Conservation (phyloP, 1,284 basidiomycete species). For the Cryptococcus deneoformans region DNA sequence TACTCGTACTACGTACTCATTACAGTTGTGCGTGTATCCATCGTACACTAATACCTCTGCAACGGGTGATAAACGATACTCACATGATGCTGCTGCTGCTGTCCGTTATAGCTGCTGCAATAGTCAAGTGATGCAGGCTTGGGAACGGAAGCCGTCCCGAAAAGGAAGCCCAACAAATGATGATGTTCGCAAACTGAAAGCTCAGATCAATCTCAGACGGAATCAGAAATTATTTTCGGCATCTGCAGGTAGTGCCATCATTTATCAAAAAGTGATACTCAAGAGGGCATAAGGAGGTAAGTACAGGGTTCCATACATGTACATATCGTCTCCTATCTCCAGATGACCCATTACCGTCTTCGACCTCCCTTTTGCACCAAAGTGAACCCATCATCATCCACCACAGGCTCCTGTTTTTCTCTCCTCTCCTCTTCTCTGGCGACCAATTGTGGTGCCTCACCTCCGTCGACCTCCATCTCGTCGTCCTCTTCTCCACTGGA, state of each 20-base stretch:
- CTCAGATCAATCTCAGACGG: too few species aligned
- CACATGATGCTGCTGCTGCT: too few species aligned
- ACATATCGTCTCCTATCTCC: background rate
- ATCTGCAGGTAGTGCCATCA: background rate
- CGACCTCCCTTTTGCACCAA: constrained; percentile 57
- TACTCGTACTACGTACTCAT: too few species aligned
- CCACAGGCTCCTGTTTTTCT: constrained; percentile 59
- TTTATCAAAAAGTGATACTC: too few species aligned
- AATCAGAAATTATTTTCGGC: background rate
- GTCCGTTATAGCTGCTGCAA: too few species aligned
- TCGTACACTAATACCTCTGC: too few species aligned
- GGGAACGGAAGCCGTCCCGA: too few species aligned
- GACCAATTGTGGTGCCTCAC: constrained; percentile 60
- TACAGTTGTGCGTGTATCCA: too few species aligned
- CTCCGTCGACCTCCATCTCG: constrained; percentile 52
- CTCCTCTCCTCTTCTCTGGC: constrained; percentile 27
- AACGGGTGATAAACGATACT: too few species aligned
- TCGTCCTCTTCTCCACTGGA: constrained; percentile 52
- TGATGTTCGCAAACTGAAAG: too few species aligned
- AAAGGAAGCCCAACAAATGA: background rate
- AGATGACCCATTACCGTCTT: constrained; percentile 4
- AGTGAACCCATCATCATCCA: constrained; percentile 87
- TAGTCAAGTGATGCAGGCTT: too few species aligned
- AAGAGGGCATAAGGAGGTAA: background rate
- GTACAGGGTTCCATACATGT: background rate